Evolutionary conservation across 2,329 filamentous ascomycete genomes (phyloP).

Genomic region (Lachnellula suecica): DNA sequence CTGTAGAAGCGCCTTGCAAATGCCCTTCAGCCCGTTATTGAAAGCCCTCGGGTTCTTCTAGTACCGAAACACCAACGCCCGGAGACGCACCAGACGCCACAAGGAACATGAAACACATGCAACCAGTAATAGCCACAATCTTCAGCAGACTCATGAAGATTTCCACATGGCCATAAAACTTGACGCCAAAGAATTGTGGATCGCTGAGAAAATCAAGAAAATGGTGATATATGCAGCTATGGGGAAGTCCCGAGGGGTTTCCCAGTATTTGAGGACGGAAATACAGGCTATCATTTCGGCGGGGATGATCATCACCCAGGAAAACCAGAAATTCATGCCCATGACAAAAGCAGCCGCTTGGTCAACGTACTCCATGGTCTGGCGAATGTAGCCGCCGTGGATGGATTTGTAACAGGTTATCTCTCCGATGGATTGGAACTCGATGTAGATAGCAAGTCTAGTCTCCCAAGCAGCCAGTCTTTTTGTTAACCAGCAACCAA

Average conservation of each 20-base stretch:
- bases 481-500: background rate
- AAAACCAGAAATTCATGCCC: conserved; percentile 47
- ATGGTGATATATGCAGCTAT: conserved; percentile 54
- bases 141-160: conserved; percentile 57
- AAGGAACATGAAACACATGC: conserved; percentile 60
- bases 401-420: conserved; percentile 60
- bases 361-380: conserved; percentile 58
- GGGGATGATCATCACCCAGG: conserved; percentile 47
- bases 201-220: conserved; percentile 47
- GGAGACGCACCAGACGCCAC: conserved; percentile 54
- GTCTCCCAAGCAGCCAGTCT: too few species aligned
- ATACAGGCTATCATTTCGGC: conserved; percentile 55
- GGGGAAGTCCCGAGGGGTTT: conserved; percentile 41
- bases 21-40: conserved; percentile 58
- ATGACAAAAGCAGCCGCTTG: conserved; percentile 52
- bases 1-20: conserved; percentile 61
- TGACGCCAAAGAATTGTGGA: conserved; percentile 56
- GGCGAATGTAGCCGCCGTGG: conserved; percentile 61
- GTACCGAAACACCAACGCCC: conserved; percentile 39
- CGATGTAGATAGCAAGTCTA: conserved; percentile 38
- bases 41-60: conserved; percentile 57
- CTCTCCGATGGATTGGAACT: conserved; percentile 53
- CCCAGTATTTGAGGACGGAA: conserved; percentile 54
- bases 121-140: conserved; percentile 54
- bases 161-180: conserved; percentile 55